Conservation (phyloP, 805 yeast species). For the Candida endomychidarum region DNA sequence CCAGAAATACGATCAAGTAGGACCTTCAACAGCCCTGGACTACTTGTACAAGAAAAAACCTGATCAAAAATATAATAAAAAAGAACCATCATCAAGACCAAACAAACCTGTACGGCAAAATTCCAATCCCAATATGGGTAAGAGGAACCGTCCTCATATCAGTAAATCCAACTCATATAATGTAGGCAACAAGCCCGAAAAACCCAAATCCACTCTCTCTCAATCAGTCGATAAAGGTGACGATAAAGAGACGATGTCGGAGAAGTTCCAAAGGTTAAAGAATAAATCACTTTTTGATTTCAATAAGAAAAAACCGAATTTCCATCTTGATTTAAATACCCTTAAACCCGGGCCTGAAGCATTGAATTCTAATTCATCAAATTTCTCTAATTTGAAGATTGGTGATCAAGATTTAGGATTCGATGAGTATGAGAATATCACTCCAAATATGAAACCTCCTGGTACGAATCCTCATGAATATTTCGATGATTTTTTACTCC, state of each 20-base stretch:
- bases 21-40: background rate
- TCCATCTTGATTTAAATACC: slow-evolving; percentile 14
- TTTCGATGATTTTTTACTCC: slow-evolving; percentile 14
- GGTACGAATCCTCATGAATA: slow-evolving; percentile 17
- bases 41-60: slow-evolving; percentile 8
- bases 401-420: slow-evolving; percentile 14
- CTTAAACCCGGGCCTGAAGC: background rate
- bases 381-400: slow-evolving; percentile 8
- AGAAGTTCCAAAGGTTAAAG: slow-evolving; percentile 2
- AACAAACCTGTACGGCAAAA: slow-evolving; percentile 16
- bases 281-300: slow-evolving; percentile 9
- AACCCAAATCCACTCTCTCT: background rate
- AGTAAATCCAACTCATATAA: slow-evolving; percentile 15
- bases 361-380: slow-evolving; percentile 4
- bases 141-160: slow-evolving; percentile 14
- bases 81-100: slow-evolving; percentile 11
- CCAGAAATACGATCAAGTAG: background rate
- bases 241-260: background rate
- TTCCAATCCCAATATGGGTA: slow-evolving; percentile 13
- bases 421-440: slow-evolving; percentile 19
- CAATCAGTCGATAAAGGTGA: background rate
- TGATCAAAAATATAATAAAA: slow-evolving; percentile 9
- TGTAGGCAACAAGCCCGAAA: slow-evolving; percentile 1
- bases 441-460: slow-evolving; percentile 37
- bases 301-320: slow-evolving; percentile 15